Base-by-base conservation (phyloP, 208 protist genomes). In the Phytomonas serpens region DNA sequence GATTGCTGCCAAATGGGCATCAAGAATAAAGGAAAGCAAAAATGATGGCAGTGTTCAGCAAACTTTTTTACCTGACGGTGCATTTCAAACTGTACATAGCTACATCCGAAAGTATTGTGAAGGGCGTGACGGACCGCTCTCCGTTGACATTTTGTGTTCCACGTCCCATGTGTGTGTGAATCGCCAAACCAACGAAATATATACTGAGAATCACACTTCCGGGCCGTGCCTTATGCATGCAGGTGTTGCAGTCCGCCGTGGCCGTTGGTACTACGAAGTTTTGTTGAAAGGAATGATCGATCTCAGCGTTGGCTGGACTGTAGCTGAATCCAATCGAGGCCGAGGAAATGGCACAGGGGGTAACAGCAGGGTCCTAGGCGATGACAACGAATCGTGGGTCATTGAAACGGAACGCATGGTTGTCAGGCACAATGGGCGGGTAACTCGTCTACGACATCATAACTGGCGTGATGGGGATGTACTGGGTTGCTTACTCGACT, bases 191-290 rank as follows among this genome's bases (percentile, higher is more conserved):
- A 57, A 72, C 0, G 76, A 76, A 64, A 75, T 78, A 62, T 76
- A 78, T 69, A 68, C 78, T 0, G 87, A 87, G 9, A 83, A 91
- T n/a, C 47, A 57, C 4, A 57, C 47, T 57, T 0, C 47, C 7
- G 76, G 77, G 47, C 69, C 84, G 2, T 88, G 84, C 47, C 72
- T 93, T 67, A 74, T 92, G 19, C 71, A 82, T 31, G 90, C 81
- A 64, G 92, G 70, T 37, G 93, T 94, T n/a, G 77, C 72, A 33
- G 87, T 96, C n/a, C 77, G 72, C 14, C 52, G 66, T 4, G 93
- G 93, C 4, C 69, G 78, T 40, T 97, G 93, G 93, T 97, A 97
- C 81, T 97, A 89, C 71, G 93, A 97, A 73, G 82, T 94, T 31
- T 70, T 82, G 3, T 37, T 94, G 42, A 69, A 78, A 23, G 73